These are phyloP conservation scores for Musa schizocarpa DNA, from an alignment of 176 grass and related monocot species.

Conservation along the genomic window DNA sequence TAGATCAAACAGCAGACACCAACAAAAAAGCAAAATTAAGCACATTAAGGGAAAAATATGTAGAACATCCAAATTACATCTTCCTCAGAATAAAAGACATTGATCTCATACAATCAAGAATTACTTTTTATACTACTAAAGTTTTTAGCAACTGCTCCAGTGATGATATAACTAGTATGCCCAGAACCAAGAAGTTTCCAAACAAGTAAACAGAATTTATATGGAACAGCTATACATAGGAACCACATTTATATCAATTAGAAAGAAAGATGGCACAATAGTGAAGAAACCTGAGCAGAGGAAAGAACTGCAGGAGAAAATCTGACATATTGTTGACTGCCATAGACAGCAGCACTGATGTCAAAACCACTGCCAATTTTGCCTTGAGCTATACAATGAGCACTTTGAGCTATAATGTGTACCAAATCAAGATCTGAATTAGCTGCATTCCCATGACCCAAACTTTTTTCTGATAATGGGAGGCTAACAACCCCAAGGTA, in stretches of 20 bases:
- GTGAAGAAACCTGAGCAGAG: conserved; percentile 42
- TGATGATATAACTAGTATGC: no score
- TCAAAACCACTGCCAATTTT: conserved; percentile 96
- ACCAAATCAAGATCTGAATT: conserved; percentile 58
- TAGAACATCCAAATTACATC: neutral
- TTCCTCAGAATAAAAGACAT: neutral
- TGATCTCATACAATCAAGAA: neutral
- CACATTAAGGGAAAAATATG: neutral
- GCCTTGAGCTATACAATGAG: conserved; percentile 94
- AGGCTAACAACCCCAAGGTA: conserved; percentile 80
- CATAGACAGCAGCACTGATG: conserved; percentile 90
- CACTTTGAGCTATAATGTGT: conserved; percentile 80
- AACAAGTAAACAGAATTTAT: neutral
- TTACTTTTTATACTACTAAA: no score
- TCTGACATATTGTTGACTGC: conserved; percentile 66
- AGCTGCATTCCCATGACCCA: conserved; percentile 14
- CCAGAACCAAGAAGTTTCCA: neutral
- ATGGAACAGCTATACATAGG: neutral
- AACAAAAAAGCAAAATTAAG: no score
- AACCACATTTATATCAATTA: neutral
- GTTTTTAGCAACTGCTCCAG: no score
- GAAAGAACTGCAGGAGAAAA: conserved; percentile 83
- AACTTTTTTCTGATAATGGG: conserved; percentile 31
- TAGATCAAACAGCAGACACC: no score
- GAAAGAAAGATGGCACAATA: neutral